Evolutionary conservation across 2,329 filamentous ascomycete genomes (phyloP).

Genomic region (Akanthomyces lecanii): DNA sequence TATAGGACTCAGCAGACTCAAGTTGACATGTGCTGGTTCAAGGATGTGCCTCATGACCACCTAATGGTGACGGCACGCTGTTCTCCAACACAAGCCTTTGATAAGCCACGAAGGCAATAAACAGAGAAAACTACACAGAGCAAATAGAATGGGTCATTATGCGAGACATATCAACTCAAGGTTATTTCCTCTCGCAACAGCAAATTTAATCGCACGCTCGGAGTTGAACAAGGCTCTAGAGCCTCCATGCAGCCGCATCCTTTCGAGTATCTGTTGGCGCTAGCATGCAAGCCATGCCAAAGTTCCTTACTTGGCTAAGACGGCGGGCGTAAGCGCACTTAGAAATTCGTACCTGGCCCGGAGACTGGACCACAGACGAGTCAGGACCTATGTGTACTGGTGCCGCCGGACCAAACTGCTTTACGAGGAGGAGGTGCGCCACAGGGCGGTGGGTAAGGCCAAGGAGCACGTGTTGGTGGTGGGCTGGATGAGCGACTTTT

Average conservation of each 20-base stretch:
- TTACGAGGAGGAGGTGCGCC: conserved; percentile 12
- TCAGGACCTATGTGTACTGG: not conserved
- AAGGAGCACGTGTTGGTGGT: not conserved
- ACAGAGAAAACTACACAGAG: no score
- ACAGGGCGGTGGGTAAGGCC: not conserved
- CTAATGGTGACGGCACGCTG: not conserved
- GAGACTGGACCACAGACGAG: not conserved
- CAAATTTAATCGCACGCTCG: no score
- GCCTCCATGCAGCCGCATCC: not conserved
- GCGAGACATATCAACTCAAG: no score
- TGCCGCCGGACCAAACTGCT: conserved; percentile 1
- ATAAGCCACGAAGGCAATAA: not conserved
- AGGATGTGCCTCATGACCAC: not conserved
- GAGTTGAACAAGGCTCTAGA: not conserved
- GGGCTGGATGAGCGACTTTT: conserved; percentile 1
- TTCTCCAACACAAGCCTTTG: not conserved
- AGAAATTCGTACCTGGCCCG: not conserved
- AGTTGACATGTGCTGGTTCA: not conserved
- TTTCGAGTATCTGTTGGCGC: not conserved
- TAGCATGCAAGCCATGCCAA: not conserved
- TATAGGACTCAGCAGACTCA: conserved; percentile 10
- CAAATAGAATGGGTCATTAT: no score
- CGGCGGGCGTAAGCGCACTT: not conserved
- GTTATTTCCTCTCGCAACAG: no score
- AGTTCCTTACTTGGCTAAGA: not conserved